Percentiles rank a stretch among this genome's conserved stretches.
Conservation (phyloP, 1,284 basidiomycete genomes). For the Mrakiaceae sp. region DNA sequence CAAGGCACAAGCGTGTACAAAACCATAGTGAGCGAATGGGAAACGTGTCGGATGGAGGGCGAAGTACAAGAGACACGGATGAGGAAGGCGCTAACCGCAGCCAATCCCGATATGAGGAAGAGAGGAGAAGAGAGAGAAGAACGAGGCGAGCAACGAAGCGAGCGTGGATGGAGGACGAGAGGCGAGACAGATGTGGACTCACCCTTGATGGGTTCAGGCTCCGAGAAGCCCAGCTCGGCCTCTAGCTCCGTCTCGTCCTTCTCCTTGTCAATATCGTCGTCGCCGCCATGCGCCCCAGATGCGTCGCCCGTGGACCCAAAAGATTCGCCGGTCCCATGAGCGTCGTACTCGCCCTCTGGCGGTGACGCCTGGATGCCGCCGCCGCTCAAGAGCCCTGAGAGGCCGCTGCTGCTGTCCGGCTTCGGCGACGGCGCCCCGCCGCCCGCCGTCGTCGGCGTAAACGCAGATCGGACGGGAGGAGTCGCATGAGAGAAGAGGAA, state of each 20-base stretch:
- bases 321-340: background rate
- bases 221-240: background rate
- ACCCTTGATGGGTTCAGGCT: no score
- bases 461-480: background rate
- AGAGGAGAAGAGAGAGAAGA: background rate
- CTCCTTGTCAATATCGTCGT: background rate
- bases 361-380: background rate
- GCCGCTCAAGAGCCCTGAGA: background rate
- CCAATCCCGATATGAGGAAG: background rate
- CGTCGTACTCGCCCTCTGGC: constrained; percentile 11
- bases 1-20: no score
- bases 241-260: background rate
- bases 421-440: background rate
- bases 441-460: background rate
- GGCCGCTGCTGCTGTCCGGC: background rate
- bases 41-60: no score
- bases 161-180: background rate
- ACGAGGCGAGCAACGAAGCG: background rate
- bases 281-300: background rate
- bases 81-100: no score
- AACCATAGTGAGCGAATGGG: no score
- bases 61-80: no score
- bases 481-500: background rate
- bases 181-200: background rate
- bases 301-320: background rate